Evolutionary conservation across 495 filamentous ascomycete species (phyloP), one percentile per base, ranked within the genome.

Genomic region (Evansstolkia leycettana): DNA sequence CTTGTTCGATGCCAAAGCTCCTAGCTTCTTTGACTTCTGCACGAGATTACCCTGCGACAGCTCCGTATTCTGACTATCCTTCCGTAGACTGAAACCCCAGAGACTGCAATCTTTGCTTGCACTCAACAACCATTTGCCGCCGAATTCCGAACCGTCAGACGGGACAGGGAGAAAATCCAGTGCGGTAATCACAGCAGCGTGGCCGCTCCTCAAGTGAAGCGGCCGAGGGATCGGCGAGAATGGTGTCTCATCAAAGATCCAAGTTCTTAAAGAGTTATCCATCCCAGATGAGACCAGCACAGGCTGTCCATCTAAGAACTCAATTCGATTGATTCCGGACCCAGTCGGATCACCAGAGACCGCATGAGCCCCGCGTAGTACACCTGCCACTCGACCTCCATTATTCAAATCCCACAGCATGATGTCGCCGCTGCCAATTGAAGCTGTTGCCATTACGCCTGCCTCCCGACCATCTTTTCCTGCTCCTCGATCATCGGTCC

Each of bases 371-470:
- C 80, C 78, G 33, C 86, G 77, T 17, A 96, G 69, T 9, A 88
- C 65, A 14, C 88, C 88, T 51, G 75, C 78, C 34, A 90, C 72
- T 37, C 82, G 73, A 3, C 86, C 84, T 2, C 85, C 87, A 13
- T 81, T 67, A 43, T 94, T 90, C 33, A 99, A 67, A 55, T 96
- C 89, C 92, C 92, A 99, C 40, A 99, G 73, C 1, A 84, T 93
- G 28, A 96, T 73, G 60, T 95, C 88, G 10, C 89, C 86, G 44
- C 69, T 82, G 5, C 67, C 62, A 19, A 60, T 53, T 8, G 76
- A 78, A 9, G 77, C 77, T 4, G 82, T 94, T 29, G 81, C 89
- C 88, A 92, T 90, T 29, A 83, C 81, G 30, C 88, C 85, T 9
- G 82, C 64, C 40, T 72, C 73, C 33, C 72, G 74, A 3, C 88